Conservation (phyloP, 768 basidiomycete genomes). For the Scleroderma citrinum region DNA sequence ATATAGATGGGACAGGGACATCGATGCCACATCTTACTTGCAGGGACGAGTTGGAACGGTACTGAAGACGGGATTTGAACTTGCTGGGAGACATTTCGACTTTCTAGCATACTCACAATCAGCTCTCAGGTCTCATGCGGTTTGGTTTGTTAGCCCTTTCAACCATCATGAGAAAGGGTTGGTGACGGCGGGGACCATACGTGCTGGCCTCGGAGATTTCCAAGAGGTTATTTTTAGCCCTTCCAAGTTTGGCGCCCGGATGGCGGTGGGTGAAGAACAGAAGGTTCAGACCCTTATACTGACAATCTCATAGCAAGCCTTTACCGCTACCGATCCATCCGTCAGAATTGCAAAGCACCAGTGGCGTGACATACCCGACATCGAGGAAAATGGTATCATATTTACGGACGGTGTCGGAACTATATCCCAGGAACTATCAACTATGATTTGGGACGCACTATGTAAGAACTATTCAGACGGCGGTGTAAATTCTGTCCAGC, state of each 20-base stretch:
- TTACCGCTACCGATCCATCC: constrained; percentile 75
- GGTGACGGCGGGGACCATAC: constrained; percentile 55
- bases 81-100: constrained; percentile 69
- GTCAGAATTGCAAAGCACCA: constrained; percentile 48
- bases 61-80: constrained; percentile 57
- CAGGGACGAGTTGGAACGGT: constrained; percentile 51
- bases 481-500: constrained; percentile 34
- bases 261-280: constrained; percentile 36
- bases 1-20: constrained; percentile 64
- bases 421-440: constrained; percentile 53
- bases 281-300: background rate
- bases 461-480: constrained; percentile 38
- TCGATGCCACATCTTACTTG: constrained; percentile 54
- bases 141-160: constrained; percentile 78
- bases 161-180: constrained; percentile 34
- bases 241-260: constrained; percentile 77
- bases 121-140: constrained; percentile 70
- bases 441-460: constrained; percentile 54
- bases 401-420: constrained; percentile 83
- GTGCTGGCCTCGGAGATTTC: constrained; percentile 65
- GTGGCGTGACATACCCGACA: constrained; percentile 61
- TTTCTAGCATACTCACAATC: constrained; percentile 82
- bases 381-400: constrained; percentile 37
- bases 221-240: constrained; percentile 49
- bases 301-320: constrained; percentile 48